Percentiles rank a stretch among this genome's conserved stretches.
Conservation (phyloP, 2,329 filamentous ascomycete genomes). For the Chrysoporthe puriensis region DNA sequence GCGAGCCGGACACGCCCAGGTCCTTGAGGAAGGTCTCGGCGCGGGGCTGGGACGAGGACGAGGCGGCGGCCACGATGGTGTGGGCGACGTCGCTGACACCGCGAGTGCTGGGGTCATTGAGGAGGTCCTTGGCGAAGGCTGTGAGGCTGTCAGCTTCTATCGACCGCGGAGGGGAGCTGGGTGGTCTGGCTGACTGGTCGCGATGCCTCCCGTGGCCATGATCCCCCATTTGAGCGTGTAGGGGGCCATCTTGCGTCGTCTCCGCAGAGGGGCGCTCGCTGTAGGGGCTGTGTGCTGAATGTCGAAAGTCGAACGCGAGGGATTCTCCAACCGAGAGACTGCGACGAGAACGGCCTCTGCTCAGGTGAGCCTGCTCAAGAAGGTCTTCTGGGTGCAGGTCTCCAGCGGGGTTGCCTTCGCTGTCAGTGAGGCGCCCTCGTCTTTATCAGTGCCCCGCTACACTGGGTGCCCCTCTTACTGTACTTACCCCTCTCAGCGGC, state of each 20-base stretch:
- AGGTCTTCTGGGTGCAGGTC: no score
- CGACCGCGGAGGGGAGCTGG: no score
- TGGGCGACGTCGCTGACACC: constrained; percentile 75
- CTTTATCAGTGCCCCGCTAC: no score
- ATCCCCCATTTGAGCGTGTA: constrained; percentile 62
- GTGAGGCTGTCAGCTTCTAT: constrained; percentile 18
- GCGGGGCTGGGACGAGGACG: constrained; percentile 71
- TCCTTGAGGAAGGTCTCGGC: constrained; percentile 75
- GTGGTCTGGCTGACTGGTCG: constrained; percentile 34
- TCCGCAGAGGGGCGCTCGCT: background rate
- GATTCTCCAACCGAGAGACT: background rate
- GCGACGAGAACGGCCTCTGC: background rate
- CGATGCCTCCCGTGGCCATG: constrained; percentile 63
- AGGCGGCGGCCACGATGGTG: constrained; percentile 77
- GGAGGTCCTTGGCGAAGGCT: constrained; percentile 77
- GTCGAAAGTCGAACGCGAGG: background rate
- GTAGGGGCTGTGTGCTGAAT: background rate
- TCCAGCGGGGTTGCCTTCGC: no score
- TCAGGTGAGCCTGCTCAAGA: no score
- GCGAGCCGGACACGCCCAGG: constrained; percentile 68
- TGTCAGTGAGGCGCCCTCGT: no score
- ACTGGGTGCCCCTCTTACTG: no score
- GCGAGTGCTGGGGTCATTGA: constrained; percentile 71
- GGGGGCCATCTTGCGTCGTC: constrained; percentile 44
- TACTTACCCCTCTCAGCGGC: no score